phyloP scores from a whole-genome alignment of 352 stramenopile genomes.

The Globisporangium perplexum region DNA sequence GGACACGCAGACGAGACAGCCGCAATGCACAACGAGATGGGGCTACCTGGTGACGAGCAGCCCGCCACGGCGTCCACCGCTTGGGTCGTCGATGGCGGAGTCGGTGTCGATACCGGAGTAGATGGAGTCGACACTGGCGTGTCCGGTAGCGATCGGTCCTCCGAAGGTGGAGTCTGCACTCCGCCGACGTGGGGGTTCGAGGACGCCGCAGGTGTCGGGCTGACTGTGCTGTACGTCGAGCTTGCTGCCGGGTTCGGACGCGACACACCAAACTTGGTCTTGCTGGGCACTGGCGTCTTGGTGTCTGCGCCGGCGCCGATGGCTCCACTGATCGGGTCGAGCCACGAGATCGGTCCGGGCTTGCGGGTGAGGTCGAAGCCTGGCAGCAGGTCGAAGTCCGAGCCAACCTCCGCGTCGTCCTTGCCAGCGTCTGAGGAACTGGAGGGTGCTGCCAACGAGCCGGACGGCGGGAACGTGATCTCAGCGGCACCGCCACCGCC shows the following conservation, averaged over 20 bases:
- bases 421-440: background rate
- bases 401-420: background rate
- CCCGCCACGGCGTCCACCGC: background rate
- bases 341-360: background rate
- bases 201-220: background rate
- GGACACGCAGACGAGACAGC: background rate
- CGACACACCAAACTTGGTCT: background rate
- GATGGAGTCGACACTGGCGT: background rate
- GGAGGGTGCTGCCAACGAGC: background rate
- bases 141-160: background rate
- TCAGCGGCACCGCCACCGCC: background rate
- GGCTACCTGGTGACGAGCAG: background rate
- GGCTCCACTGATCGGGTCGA: background rate
- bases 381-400: background rate
- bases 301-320: background rate
- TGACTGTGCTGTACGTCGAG: background rate
- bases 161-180: too few species aligned
- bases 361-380: background rate
- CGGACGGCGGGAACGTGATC: conserved; percentile 6
- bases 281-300: background rate
- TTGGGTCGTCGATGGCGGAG: background rate
- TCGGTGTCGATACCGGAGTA: background rate
- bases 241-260: background rate
- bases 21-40: background rate
- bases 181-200: background rate